These are phyloP conservation scores for Moesziomyces globuligerus DNA, from an alignment of 1,284 basidiomycete species.

Conservation along the genomic window DNA sequence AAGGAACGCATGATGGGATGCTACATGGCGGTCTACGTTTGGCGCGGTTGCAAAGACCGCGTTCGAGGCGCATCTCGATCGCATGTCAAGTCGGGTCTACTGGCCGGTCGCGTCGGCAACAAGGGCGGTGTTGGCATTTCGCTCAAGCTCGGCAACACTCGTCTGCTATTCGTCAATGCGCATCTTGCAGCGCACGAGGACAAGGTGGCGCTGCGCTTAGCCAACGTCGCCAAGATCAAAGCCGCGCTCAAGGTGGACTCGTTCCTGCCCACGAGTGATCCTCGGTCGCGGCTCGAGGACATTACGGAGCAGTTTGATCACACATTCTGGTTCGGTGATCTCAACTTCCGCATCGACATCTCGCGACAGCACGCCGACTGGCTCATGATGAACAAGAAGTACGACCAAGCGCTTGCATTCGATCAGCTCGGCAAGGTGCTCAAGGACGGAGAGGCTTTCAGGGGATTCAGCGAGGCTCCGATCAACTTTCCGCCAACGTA, in stretches of 20 bases:
- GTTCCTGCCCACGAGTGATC: slow-evolving; percentile 75
- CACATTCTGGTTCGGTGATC: slow-evolving; percentile 73
- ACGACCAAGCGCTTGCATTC: slow-evolving; percentile 72
- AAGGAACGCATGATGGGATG: slow-evolving; percentile 91
- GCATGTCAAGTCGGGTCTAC: slow-evolving; percentile 83
- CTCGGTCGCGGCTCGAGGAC: slow-evolving; percentile 70
- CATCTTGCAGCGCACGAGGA: slow-evolving; percentile 75
- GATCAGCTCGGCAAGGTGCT: slow-evolving; percentile 82
- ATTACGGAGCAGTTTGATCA: slow-evolving; percentile 84
- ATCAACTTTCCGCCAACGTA: slow-evolving; percentile 72
- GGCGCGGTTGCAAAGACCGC: slow-evolving; percentile 56
- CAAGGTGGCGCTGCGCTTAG: slow-evolving; percentile 64
- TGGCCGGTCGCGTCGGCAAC: slow-evolving; percentile 85
- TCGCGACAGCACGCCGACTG: slow-evolving; percentile 72
- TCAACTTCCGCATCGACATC: slow-evolving; percentile 70
- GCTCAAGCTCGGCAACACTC: slow-evolving; percentile 77
- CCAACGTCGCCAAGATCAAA: slow-evolving; percentile 70
- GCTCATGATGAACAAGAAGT: slow-evolving; percentile 70
- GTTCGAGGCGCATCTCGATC: slow-evolving; percentile 69
- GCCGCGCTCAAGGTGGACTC: slow-evolving; percentile 71
- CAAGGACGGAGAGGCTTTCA: slow-evolving; percentile 71
- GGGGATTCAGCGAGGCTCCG: slow-evolving; percentile 73
- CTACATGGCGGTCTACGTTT: slow-evolving; percentile 71
- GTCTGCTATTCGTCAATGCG: slow-evolving; percentile 84
- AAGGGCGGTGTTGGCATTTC: slow-evolving; percentile 81